A percentile compares a stretch with the other conserved stretches of the same genome.
These are phyloP conservation scores for Corylus heterophylla DNA, from an alignment of 306 rosid species.

Conservation along the genomic window DNA sequence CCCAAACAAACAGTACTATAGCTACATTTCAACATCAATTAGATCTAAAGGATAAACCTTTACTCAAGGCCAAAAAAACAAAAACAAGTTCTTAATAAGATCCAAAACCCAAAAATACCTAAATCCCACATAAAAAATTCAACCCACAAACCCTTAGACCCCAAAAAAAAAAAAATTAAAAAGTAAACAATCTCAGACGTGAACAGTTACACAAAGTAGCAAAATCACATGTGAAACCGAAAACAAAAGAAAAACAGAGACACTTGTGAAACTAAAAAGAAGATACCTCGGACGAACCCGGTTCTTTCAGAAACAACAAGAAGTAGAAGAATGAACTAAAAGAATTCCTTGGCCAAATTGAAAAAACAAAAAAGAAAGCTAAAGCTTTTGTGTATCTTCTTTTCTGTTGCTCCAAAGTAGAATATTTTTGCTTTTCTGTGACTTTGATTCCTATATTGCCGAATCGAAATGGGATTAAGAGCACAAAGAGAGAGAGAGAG, in stretches of 20 bases:
- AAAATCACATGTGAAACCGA: not conserved
- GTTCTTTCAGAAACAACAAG: not conserved
- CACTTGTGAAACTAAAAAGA: slow-evolving; percentile 5
- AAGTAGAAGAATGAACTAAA: not conserved
- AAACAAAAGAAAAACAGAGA: not conserved
- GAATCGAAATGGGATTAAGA: not conserved
- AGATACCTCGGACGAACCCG: slow-evolving; percentile 21
- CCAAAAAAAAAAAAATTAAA: not conserved
- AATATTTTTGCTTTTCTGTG: not conserved
- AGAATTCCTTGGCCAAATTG: slow-evolving; percentile 14
- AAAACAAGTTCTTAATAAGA: not conserved
- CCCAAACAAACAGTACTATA: slow-evolving; percentile 11
- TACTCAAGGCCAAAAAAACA: not conserved
- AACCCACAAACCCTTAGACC: not conserved
- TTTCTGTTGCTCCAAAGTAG: not conserved
- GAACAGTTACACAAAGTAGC: not conserved
- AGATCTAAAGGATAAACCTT: slow-evolving; percentile 31
- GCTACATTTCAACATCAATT: slow-evolving; percentile 18
- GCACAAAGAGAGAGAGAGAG: not conserved
- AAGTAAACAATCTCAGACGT: not conserved
- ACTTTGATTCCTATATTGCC: not conserved
- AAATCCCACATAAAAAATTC: slow-evolving; percentile 7
- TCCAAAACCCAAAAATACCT: slow-evolving; percentile 12
- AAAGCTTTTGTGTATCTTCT: not conserved
- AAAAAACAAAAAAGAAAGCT: not conserved